Base-by-base conservation (phyloP, 1,284 basidiomycete genomes). In the Ustilago lituana region DNA sequence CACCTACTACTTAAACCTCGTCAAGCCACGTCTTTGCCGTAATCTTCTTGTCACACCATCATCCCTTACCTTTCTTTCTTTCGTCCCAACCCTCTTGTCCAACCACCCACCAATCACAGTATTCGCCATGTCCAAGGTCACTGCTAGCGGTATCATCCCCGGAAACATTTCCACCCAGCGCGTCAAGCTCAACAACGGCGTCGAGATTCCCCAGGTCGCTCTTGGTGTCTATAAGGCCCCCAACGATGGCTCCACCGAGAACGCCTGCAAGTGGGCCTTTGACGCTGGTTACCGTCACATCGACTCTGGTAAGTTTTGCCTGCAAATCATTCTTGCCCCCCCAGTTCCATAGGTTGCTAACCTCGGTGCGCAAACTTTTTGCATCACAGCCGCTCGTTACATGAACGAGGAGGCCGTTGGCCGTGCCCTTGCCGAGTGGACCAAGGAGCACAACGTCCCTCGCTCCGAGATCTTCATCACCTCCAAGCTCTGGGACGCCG, bases 391-490 rank as follows among this genome's bases (percentile, higher is more conserved):
- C 32, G 73, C 78, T 33, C 79, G 78, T 31, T 80, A 81, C 56
- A 71, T 72, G 52, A 81, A 82, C 72, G 76, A 83, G 64, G 79
- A 82, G 60, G 75, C 77, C 33, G 80, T 83, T 33, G 82, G 79
- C 29, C 71, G 76, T 27, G 82, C 76, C 22, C 65, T 82, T 57
- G 74, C 76, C 63, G 71, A 77, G 50, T 81, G 74, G 66, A 64
- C 64, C 54, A 47, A 63, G 54, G 58, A 60, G 3, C 55, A 72
- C 56, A 77, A 80, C 39, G 77, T 82, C 3, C 63, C 76, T 31
- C 77, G 82, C 36, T 69, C 74, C 41, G 74, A 83, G 49, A 70
- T 83, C 45, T 83, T 82, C 69, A 78, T 83, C 65, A 83, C 82
- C 50, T 78, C 80, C 36, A 82, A 82, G 74, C 77, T 79, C 40